Evolutionary conservation across 1,139 yeast genomes (phyloP).

Genomic region (Hansenula lynferdii): DNA sequence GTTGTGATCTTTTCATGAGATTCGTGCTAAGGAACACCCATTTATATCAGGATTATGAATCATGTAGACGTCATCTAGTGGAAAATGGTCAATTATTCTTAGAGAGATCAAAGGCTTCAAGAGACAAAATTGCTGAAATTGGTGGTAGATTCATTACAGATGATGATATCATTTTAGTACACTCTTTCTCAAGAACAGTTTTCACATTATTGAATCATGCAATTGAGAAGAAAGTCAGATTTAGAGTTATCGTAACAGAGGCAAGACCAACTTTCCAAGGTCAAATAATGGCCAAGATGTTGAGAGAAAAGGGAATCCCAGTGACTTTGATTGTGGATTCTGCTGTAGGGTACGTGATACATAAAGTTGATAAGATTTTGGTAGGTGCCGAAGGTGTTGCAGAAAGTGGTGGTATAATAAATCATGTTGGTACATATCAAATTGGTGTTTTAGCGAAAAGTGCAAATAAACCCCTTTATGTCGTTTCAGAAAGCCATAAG

Average conservation of each 20-base stretch:
- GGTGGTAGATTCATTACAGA: slow-evolving; percentile 91
- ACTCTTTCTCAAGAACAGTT: slow-evolving; percentile 93
- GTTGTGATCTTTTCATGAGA: slow-evolving; percentile 94
- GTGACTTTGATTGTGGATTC: slow-evolving; percentile 87
- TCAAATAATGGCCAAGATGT: slow-evolving; percentile 60
- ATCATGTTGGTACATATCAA: slow-evolving; percentile 93
- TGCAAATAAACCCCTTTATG: slow-evolving; percentile 90
- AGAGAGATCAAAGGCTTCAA: slow-evolving; percentile 84
- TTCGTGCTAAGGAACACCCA: slow-evolving; percentile 89
- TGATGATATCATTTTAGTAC: slow-evolving; percentile 87
- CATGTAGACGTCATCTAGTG: slow-evolving; percentile 83
- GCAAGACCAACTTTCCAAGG: slow-evolving; percentile 88
- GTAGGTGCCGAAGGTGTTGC: slow-evolving; percentile 99
- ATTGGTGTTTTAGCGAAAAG: slow-evolving; percentile 90
- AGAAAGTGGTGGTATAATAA: slow-evolving; percentile 96
- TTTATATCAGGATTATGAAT: slow-evolving; percentile 91
- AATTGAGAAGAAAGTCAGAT: slow-evolving; percentile 67
- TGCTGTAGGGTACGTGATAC: slow-evolving; percentile 91
- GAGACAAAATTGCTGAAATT: slow-evolving; percentile 81
- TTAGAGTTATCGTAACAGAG: slow-evolving; percentile 89
- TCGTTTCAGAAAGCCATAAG: slow-evolving; percentile 92
- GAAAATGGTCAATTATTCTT: slow-evolving; percentile 93
- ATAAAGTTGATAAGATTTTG: slow-evolving; percentile 85
- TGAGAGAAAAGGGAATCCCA: slow-evolving; percentile 81
- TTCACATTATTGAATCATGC: slow-evolving; percentile 72